These are phyloP conservation scores for Phoenix dactylifera DNA, from an alignment of 176 grass and related monocot species.

Conservation along the genomic window DNA sequence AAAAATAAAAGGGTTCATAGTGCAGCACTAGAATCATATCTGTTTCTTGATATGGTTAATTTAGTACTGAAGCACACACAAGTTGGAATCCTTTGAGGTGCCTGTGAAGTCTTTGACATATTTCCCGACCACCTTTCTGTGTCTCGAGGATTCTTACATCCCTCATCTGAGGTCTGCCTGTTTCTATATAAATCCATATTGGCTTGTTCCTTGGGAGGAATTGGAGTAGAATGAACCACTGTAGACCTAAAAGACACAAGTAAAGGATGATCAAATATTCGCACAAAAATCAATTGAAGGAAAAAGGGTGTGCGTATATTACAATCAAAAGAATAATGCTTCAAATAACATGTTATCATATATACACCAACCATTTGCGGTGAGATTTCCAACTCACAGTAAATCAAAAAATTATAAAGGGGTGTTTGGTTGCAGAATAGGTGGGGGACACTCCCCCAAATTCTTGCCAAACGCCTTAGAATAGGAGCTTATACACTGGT, in stretches of 20 bases:
- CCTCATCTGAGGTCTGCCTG: slow-evolving; percentile 38
- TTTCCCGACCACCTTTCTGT: slow-evolving; percentile 23
- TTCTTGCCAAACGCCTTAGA: too few relatives aligned
- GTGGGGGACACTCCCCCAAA: too few relatives aligned
- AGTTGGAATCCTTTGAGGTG: slow-evolving; percentile 61
- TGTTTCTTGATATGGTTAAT: neutral
- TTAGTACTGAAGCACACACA: slow-evolving; percentile 17
- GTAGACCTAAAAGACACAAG: slow-evolving; percentile 57
- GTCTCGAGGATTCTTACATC: slow-evolving; percentile 34
- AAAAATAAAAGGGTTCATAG: neutral
- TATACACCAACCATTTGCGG: too few relatives aligned
- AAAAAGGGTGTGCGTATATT: too few relatives aligned
- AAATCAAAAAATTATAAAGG: too few relatives aligned
- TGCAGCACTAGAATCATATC: neutral
- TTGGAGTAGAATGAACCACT: slow-evolving; percentile 62
- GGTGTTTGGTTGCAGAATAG: too few relatives aligned
- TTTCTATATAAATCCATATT: slow-evolving; percentile 35
- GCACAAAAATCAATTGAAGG: too few relatives aligned
- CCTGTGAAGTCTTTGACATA: slow-evolving; percentile 32
- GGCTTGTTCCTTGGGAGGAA: slow-evolving; percentile 61
- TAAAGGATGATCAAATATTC: too few relatives aligned
- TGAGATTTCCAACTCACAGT: too few relatives aligned
- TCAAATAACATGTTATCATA: too few relatives aligned
- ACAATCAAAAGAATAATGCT: too few relatives aligned
- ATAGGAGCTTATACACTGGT: too few relatives aligned